Evolutionary conservation across 495 filamentous ascomycete species (phyloP), one percentile per base, ranked within the genome.

Genomic region (Aspergillus leporis): DNA sequence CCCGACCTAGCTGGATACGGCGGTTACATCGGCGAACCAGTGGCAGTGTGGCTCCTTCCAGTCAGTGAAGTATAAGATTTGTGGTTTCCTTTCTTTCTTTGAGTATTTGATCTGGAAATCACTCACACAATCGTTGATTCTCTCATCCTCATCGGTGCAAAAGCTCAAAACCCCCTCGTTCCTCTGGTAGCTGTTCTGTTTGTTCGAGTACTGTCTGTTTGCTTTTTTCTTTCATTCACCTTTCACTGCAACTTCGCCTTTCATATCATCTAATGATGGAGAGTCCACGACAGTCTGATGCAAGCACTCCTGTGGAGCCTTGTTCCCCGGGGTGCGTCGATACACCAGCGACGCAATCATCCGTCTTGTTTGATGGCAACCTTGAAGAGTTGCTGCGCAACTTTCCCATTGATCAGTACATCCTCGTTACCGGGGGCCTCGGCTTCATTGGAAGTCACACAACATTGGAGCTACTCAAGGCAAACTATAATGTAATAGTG

Each of bases 381-480:
- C 58, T 78, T 7, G 69, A 73, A 36, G 70, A 74, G 34, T 58
- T 78, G 55, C 55, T 77, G 56, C 68, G 59, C 49, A 68, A 71
- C 55, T 59, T 73, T 31, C 70, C 74, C 65, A 58, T 65, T 2
- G 66, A 74, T 43, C 72, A 72, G 53, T 71, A 75, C 67, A 82
- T 86, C 55, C 77, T 87, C 19, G 83, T 87, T 50, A 83, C 85
- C 45, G 85, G 85, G n/a, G 85, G 85, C 9, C 74, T 86, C 19
- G 85, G 85, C 5, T 88, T 87, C 64, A 87, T 88, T 62, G 85
- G 85, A 56, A 85, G 81, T 50, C 85, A 87, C 70, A 87, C 85
- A 6, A 78, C 78, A 47, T 68, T 87, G 40, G 85, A 88, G 65
- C 70, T 88, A 34, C 75, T 88, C 48, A 83, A 87, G 55, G 80